Base-by-base conservation (phyloP, 106 monocot genomes). In the Allium cepa region DNA sequence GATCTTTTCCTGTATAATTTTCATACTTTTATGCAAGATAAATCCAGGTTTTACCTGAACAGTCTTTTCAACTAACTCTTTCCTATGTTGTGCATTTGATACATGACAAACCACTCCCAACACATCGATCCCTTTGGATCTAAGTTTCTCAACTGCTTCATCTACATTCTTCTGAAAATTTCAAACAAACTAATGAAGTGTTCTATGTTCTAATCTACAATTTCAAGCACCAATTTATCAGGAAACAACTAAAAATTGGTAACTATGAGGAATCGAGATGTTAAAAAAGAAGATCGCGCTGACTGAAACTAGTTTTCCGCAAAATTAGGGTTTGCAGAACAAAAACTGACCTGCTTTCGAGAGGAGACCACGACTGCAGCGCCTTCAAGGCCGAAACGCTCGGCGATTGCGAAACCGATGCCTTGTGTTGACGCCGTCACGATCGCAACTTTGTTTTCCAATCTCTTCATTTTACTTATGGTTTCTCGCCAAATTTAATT, bases 401-500 rank as follows among this genome's bases (percentile, higher is more conserved):
- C 80, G 60, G 82, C 88, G 73, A 97, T 92, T 52, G 80, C 82
- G 68, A 89, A 85, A 16, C 97, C 97, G 71, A 97, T 97, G 9
- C 97, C 97, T 46, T 92, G 97, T 13, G 88, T 92, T 11, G 97
- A 97, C 3, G 97, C 97, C 64, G 97, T 97, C 59, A 97, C 89
- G 72, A 97, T 80, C 7, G 96, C 97, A 12, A 97, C 97, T 76
- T 88, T 97, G 16, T 86, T 88, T 56, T 82, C 63, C 47, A 95
- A 72, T 58, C 88, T 84, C 79, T 72, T 75, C 86, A 68, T 66
- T 22, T 22, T 22, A 22, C 22, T 22, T 22, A 22, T 22, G 22
- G 2, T 51, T 66, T 22, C 22, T 22, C 22, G 22, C 22, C 22
- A 22, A 22, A 22, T 61, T 71, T 61, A 26, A 49, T 70, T 57